These are phyloP conservation scores for Sungouiozyma intestinalis DNA, from an alignment of 805 yeast genomes.

Conservation along the genomic window DNA sequence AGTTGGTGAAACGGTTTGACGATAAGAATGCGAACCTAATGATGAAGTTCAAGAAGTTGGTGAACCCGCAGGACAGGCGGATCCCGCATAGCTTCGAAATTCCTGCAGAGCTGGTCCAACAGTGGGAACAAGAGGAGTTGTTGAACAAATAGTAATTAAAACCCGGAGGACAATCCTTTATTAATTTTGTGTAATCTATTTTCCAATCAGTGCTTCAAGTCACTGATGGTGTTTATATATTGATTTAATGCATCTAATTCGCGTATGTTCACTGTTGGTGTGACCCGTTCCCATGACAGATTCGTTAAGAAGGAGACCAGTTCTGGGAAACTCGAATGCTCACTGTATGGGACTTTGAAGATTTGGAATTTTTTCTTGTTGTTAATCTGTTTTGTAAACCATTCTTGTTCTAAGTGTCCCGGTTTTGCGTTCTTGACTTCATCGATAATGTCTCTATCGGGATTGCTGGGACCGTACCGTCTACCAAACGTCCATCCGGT, in stretches of 20 bases:
- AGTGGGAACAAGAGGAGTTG: slow-evolving; percentile 7
- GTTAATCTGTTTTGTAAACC: slow-evolving; percentile 20
- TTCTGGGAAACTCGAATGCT: slow-evolving; percentile 85
- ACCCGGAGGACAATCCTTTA: too few relatives aligned
- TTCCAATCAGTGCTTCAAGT: neutral
- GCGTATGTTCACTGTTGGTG: slow-evolving; percentile 61
- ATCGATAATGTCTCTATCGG: slow-evolving; percentile 9
- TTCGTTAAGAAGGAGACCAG: slow-evolving; percentile 52
- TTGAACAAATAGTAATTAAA: too few relatives aligned
- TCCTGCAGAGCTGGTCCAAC: slow-evolving; percentile 16
- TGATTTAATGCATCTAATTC: slow-evolving; percentile 22
- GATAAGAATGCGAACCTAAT: slow-evolving; percentile 21
- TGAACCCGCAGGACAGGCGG: slow-evolving; percentile 23
- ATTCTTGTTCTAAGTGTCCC: slow-evolving; percentile 9
- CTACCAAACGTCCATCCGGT: slow-evolving; percentile 76
- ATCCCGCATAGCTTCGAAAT: slow-evolving; percentile 20
- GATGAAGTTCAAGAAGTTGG: slow-evolving; percentile 21
- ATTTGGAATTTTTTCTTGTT: slow-evolving; percentile 31
- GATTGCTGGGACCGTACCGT: neutral
- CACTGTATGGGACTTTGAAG: slow-evolving; percentile 77
- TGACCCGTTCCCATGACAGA: slow-evolving; percentile 40
- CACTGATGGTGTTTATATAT: slow-evolving; percentile 5
- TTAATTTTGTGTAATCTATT: too few relatives aligned
- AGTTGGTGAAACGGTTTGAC: slow-evolving; percentile 36
- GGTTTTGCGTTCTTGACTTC: slow-evolving; percentile 7